Evolutionary conservation across 176 grass and related monocot species (phyloP), one percentile per base, ranked within the genome.

Genomic region (Oropetium thomaeum): DNA sequence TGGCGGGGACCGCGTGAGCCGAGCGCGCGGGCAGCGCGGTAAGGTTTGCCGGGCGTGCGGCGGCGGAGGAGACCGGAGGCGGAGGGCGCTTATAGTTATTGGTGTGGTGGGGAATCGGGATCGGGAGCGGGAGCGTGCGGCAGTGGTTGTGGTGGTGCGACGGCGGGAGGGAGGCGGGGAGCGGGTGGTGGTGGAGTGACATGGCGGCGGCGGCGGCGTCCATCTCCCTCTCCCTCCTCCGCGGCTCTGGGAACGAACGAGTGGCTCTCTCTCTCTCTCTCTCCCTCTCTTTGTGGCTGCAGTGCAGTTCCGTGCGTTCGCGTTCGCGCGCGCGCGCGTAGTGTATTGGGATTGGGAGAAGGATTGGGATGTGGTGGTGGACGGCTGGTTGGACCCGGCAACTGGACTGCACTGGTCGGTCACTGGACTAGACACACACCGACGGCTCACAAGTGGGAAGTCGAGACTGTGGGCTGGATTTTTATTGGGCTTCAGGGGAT

Each of bases 151-250:
- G 49, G 69, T 26, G 54, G 53, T 59, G 55, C 35, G 20, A 67
- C 22, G 47, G 47, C 16, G 39, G 82, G 31, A 40, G 62, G 45
- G 60, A 1, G 20, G 71, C 17, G 22, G 35, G 43, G 48, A 77
- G 15, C 48, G 73, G 39, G 84, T 69, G 79, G 58, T 64, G 78
- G 55, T 68, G 79, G 37, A 83, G 75, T 43, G 74, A 79, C 76
- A 84, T n/a, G n/a, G n/a, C n/a, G n/a, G n/a, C n/a, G n/a, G n/a
- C n/a, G n/a, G n/a, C n/a, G n/a, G n/a, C n/a, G n/a, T n/a, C n/a
- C n/a, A n/a, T n/a, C n/a, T n/a, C n/a, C n/a, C n/a, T n/a, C n/a
- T n/a, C n/a, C n/a, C n/a, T n/a, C n/a, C n/a, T n/a, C n/a, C n/a
- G n/a, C n/a, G n/a, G n/a, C n/a, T n/a, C n/a, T n/a, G 7, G 3